Evolutionary conservation across 2,329 filamentous ascomycete genomes (phyloP).

Genomic region (Hypomyces rosellus): DNA sequence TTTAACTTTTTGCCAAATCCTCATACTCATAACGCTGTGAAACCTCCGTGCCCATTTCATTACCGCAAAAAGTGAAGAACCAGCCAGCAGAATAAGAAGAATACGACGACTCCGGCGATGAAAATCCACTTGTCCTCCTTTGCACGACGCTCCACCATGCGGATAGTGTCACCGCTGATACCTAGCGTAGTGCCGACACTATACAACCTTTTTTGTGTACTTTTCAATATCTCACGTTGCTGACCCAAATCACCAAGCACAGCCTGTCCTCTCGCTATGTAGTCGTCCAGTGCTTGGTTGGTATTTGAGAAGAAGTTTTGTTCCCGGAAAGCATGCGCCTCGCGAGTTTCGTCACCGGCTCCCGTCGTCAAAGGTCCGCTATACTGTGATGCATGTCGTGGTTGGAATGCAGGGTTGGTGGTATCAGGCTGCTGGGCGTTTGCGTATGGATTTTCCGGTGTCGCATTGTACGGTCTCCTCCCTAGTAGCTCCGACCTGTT

Average conservation of each 20-base stretch:
- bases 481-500: conserved; percentile 80
- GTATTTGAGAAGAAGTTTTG: conserved; percentile 81
- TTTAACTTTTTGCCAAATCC: conserved; percentile 3
- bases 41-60: conserved; percentile 8
- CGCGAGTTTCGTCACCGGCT: conserved; percentile 60
- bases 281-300: conserved; percentile 84
- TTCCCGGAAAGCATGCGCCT: conserved; percentile 80
- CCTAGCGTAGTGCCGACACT: conserved; percentile 91
- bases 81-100: conserved; percentile 87
- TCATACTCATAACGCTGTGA: conserved; percentile 10
- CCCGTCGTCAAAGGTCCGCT: conserved; percentile 30
- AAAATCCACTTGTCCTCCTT: conserved; percentile 99
- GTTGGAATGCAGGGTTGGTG: conserved; percentile 32
- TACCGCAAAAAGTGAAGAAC: conserved; percentile 74
- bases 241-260: conserved; percentile 83
- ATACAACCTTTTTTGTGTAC: conserved; percentile 84
- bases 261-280: conserved; percentile 82
- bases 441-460: conserved; percentile 89
- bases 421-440: conserved; percentile 36
- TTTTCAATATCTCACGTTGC: conserved; percentile 92
- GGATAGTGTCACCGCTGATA: conserved; percentile 89
- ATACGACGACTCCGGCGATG: conserved; percentile 75
- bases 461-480: conserved; percentile 69
- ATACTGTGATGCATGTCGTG: conserved; percentile 35
- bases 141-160: conserved; percentile 88